Base-by-base conservation (phyloP, 257 asterid species). In the Apocynum venetum region DNA sequence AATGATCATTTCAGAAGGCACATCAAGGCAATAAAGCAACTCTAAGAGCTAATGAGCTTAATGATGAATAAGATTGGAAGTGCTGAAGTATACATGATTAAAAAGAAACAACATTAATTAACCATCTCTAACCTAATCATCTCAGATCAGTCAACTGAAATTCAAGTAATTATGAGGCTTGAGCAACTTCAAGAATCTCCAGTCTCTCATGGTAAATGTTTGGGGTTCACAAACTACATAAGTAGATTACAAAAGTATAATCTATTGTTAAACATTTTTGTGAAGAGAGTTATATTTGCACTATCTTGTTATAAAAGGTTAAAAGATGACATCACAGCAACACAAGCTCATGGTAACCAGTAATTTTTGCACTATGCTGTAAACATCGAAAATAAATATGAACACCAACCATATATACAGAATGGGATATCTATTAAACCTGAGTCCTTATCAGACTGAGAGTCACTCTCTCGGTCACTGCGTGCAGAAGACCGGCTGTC, bases 361-460 rank as follows among this genome's bases (percentile, higher is more conserved):
- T 40, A 67, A 17, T 67, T 41, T 17, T 8, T 41, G 35, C 51
- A 67, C 48, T 43, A 15, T 10, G 47, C 46, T 15, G 46, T 35
- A 79, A 67, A 35, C 46, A 46, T 44, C 41, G 25, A 51, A 8
- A 43, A 53, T 40, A 15, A 35, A 51, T 44, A 78, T 40, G 38
- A 47, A 31, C 36, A 44, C 25, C 66, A 48, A 12, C 36, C 60
- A 69, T 43, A 64, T 63, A 76, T 74, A 48, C 9, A 60, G 19
- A 78, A 53, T 76, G 69, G 70, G 77, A 77, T 75, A 68, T 74
- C 55, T 75, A 66, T 63, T 55, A 65, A 80, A 92, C 98, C 98
- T 87, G 98, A 88, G 83, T 90, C 98, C 85, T 76, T 83, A 80
- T 89, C 96, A 71, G 97, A 88, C 79, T 88, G 97, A 36, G 93